A percentile compares a stretch with the other conserved stretches of the same genome.
Evolutionary conservation across 192 early-diverging fungal species (phyloP).

Genomic region (Spinellus fusiger): DNA sequence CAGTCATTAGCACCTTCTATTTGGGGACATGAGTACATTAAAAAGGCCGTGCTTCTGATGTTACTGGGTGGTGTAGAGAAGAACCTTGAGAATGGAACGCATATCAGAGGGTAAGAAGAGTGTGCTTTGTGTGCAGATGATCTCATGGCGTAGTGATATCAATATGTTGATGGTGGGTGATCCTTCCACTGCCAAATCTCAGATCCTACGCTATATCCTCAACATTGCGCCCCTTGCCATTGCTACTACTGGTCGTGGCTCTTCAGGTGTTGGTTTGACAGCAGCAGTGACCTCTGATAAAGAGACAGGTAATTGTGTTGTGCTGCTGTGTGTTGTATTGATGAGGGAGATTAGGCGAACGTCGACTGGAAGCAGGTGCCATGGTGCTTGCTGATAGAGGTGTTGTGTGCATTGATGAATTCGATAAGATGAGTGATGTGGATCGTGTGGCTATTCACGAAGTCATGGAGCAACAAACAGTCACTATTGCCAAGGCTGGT

Average conservation of each 20-base stretch:
- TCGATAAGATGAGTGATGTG: slow-evolving; percentile 98
- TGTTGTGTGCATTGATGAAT: slow-evolving; percentile 98
- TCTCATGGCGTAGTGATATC: slow-evolving; percentile 71
- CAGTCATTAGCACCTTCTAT: slow-evolving; percentile 87
- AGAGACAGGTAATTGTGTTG: slow-evolving; percentile 75
- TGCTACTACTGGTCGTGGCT: slow-evolving; percentile 94
- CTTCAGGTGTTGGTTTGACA: slow-evolving; percentile 95
- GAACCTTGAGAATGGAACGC: slow-evolving; percentile 90
- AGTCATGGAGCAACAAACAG: slow-evolving; percentile 99
- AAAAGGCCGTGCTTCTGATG: slow-evolving; percentile 88
- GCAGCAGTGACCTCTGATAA: slow-evolving; percentile 94
- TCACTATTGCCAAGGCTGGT: slow-evolving; percentile 97
- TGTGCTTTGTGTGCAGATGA: neutral
- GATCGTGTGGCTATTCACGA: slow-evolving; percentile 99
- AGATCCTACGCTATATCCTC: slow-evolving; percentile 91
- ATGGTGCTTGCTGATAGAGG: slow-evolving; percentile 98
- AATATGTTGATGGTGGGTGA: slow-evolving; percentile 98
- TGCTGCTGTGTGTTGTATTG: neutral
- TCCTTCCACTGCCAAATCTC: slow-evolving; percentile 98
- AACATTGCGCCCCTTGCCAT: slow-evolving; percentile 95
- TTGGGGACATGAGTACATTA: slow-evolving; percentile 90
- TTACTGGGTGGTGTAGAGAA: slow-evolving; percentile 90
- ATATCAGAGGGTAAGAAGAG: slow-evolving; percentile 73
- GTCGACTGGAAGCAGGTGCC: slow-evolving; percentile 92
- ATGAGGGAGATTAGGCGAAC: slow-evolving; percentile 46